Base-by-base conservation (phyloP, 148 eudicot species). In the Arctostaphylos glauca region DNA sequence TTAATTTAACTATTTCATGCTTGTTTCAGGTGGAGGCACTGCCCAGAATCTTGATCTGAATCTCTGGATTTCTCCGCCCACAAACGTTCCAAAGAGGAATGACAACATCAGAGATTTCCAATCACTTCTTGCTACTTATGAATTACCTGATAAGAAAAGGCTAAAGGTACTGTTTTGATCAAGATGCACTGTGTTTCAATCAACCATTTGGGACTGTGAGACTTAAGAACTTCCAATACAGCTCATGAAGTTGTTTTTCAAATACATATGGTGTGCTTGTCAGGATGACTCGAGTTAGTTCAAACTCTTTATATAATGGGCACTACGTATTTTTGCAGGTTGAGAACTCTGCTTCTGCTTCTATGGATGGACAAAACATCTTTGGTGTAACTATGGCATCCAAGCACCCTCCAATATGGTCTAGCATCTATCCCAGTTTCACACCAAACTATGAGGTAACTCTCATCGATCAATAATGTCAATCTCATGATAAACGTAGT, bases 401-500 rank as follows among this genome's bases (percentile, higher is more conserved):
- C 85, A 83, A 86, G 44, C 85, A 85, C 41, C 68, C 86, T 67
- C 66, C 87, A 41, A 72, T 83, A 70, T 90, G 90, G 92, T 81
- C 94, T 84, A 87, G 89, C 82, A 66, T 84, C 50, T 86, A 88
- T 74, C 88, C 93, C 80, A 91, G 91, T 85, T 86, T 87, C 68
- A 44, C 90, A 66, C 88, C 83, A 76, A 83, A 85, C 78, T 76
- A 71, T 85, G 91, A 88, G 95, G 97, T 94, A 84, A 82, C 13
- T 64, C 13, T 85, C 59, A 23, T 53, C 70, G n/a, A 38, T 76
- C 53, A 13, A 75, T 73, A 3, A 53, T 71, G 13, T 31, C 38
- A 76, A 25, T n/a, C 21, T 46, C 49, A 43, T 38, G n/a, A 2
- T 31, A 46, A 49, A 16, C 46, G 41, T 49, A 48, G 55, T 31